Base-by-base conservation (phyloP, 2,329 filamentous ascomycete species). In the Setomelanomma holmii region DNA sequence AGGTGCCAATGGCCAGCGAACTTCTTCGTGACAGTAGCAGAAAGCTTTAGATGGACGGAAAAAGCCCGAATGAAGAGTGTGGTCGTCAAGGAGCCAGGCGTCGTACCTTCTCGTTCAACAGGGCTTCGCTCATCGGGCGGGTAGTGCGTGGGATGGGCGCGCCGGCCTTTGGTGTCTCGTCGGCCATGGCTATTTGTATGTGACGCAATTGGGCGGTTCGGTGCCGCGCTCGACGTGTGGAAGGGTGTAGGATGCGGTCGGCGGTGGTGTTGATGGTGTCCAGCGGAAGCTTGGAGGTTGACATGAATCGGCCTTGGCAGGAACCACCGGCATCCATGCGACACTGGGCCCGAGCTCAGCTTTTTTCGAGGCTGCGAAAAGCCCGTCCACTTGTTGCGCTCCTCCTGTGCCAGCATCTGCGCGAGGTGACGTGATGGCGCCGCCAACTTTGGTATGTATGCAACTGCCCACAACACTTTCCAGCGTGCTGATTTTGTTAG, bases 81-180 rank as follows among this genome's bases (percentile, higher is more conserved):
- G n/a, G n/a, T n/a, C n/a, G n/a, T n/a, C 3, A 30, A 10, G 27
- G 27, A 6, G 24, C 24, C 6, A 6, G 24, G 24, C 14, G 33
- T 22, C 48, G 66, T 87, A 97, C 95, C 92, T 99, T 99, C 82
- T 99, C 95, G 80, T 98, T 98, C 74, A 99, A 86, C 71, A 99
- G 87, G 73, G 93, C 91, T 84, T 99, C 95, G 84, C 93, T 98
- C 80, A 97, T 89, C 61, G 95, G 93, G 78, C 85, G 84, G 74
- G 79, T 85, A 58, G 86, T 80, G 68, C 91, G 86, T 77, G 89
- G 84, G 75, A 89, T 84, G 68, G 86, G 83, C 64, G 85, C 80
- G 61, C 83, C 78, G 70, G 84, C 69, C 56, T 79, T 67, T 52
- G 74, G 75, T 78, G 74, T 82, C 80, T 80, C 61, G 80, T 86